Evolutionary conservation across 1,139 yeast genomes (phyloP).

Genomic region (Geotrichum klebahnii): DNA sequence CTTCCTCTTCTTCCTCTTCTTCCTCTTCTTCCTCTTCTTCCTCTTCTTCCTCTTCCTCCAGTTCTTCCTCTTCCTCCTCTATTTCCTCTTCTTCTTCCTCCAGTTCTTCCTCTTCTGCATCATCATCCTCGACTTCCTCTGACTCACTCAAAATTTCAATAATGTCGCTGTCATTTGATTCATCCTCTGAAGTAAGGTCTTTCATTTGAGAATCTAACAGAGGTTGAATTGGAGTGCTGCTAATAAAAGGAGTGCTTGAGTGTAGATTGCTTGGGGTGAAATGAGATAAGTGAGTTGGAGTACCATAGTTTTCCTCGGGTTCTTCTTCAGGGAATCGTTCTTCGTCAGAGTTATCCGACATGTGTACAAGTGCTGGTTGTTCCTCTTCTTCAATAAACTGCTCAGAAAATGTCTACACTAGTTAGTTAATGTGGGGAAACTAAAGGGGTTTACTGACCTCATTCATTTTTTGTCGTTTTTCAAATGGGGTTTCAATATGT

Average conservation of each 20-base stretch:
- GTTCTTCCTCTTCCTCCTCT: constrained; percentile 20
- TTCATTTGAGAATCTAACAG: not conserved
- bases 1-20: too few relatives aligned
- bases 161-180: constrained; percentile 26
- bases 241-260: not conserved
- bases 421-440: too few relatives aligned
- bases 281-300: not conserved
- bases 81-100: constrained; percentile 19
- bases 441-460: constrained; percentile 4
- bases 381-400: constrained; percentile 22
- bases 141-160: constrained; percentile 28
- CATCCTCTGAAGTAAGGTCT: not conserved
- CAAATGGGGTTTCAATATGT: constrained; percentile 14
- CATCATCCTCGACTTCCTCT: too few relatives aligned
- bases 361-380: constrained; percentile 16
- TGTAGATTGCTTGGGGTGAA: not conserved
- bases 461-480: constrained; percentile 15
- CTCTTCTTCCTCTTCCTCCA: too few relatives aligned
- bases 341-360: constrained; percentile 3
- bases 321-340: constrained; percentile 9
- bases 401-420: too few relatives aligned
- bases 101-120: constrained; percentile 23
- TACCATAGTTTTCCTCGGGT: constrained; percentile 1
- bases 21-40: too few relatives aligned
- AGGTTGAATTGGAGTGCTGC: not conserved